A percentile compares a stretch with the other conserved stretches of the same genome.
These are phyloP conservation scores for Mucor mucedo DNA, from an alignment of 371 early-diverging fungal genomes.

Conservation along the genomic window DNA sequence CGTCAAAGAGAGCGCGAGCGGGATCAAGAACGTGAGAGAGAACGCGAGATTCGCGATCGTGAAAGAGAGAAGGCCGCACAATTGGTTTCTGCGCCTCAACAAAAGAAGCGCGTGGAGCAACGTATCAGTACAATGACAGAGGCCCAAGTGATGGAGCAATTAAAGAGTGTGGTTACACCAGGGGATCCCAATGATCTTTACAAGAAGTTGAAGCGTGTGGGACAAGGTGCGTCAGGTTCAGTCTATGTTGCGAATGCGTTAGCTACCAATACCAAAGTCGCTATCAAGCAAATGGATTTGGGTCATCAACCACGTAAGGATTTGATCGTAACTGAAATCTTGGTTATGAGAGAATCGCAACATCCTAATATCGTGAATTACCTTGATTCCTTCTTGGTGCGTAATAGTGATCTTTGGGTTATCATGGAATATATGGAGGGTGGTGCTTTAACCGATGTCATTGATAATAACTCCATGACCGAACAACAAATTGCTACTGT, in stretches of 20 bases:
- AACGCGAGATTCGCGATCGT: slow-evolving; percentile 33
- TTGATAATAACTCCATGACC: slow-evolving; percentile 88
- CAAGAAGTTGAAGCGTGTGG: slow-evolving; percentile 90
- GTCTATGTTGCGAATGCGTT: slow-evolving; percentile 87
- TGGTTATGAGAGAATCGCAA: slow-evolving; percentile 94
- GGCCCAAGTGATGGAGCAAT: slow-evolving; percentile 89
- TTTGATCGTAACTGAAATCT: slow-evolving; percentile 94
- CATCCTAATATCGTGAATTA: slow-evolving; percentile 97
- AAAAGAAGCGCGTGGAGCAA: slow-evolving; percentile 64
- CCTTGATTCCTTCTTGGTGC: slow-evolving; percentile 88
- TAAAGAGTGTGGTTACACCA: slow-evolving; percentile 77
- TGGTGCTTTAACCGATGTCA: slow-evolving; percentile 95
- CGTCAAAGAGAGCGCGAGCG: slow-evolving; percentile 28
- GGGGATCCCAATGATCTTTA: slow-evolving; percentile 89
- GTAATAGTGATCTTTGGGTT: slow-evolving; percentile 90
- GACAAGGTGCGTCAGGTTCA: slow-evolving; percentile 97
- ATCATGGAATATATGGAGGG: slow-evolving; percentile 99
- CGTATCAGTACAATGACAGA: slow-evolving; percentile 89
- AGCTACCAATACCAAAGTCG: slow-evolving; percentile 76
- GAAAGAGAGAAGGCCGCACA: slow-evolving; percentile 43
- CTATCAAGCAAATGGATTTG: slow-evolving; percentile 98
- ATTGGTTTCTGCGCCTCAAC: slow-evolving; percentile 31
- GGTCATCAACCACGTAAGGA: slow-evolving; percentile 93
- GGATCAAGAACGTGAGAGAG: slow-evolving; percentile 24
- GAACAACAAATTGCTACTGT: slow-evolving; percentile 94